Evolutionary conservation across 768 basidiomycete species (phyloP).

Genomic region (Daedaleopsis nitida): DNA sequence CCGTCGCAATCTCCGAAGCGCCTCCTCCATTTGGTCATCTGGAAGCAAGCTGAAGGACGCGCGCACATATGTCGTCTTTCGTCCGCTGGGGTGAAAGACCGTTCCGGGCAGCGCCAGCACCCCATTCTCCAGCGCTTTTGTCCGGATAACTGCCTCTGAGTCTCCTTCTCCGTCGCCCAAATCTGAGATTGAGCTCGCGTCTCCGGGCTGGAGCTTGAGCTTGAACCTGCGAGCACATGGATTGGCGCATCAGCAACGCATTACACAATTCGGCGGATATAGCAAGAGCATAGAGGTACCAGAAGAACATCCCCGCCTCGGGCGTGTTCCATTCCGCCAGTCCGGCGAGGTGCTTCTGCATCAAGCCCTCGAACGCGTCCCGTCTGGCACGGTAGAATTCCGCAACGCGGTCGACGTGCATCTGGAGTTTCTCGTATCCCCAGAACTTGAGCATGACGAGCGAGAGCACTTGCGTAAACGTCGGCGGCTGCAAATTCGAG

Average conservation of each 20-base stretch:
- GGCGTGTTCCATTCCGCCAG: constrained; percentile 74
- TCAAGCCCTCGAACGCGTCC: constrained; percentile 75
- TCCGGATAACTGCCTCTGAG: constrained; percentile 71
- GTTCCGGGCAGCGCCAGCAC: constrained; percentile 90
- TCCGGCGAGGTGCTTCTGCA: constrained; percentile 75
- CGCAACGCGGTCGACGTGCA: constrained; percentile 70
- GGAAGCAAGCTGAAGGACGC: constrained; percentile 77
- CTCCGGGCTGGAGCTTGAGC: constrained; percentile 41
- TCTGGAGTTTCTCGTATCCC: constrained; percentile 75
- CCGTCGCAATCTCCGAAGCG: constrained; percentile 56
- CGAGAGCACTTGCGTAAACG: constrained; percentile 64
- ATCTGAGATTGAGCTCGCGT: background rate
- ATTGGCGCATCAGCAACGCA: background rate
- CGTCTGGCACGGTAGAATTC: constrained; percentile 73
- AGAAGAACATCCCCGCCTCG: constrained; percentile 89
- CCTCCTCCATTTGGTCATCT: constrained; percentile 73
- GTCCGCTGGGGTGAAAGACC: constrained; percentile 74
- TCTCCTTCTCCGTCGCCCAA: constrained; percentile 47
- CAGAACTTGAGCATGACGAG: constrained; percentile 62
- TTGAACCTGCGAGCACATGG: constrained; percentile 65
- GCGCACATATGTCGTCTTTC: constrained; percentile 73
- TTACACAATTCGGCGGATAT: background rate
- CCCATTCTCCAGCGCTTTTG: constrained; percentile 74
- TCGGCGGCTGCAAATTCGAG: constrained; percentile 67
- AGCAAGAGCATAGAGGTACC: constrained; percentile 47